Conservation (phyloP, 208 protist genomes). For the Trypanosoma brucei region DNA sequence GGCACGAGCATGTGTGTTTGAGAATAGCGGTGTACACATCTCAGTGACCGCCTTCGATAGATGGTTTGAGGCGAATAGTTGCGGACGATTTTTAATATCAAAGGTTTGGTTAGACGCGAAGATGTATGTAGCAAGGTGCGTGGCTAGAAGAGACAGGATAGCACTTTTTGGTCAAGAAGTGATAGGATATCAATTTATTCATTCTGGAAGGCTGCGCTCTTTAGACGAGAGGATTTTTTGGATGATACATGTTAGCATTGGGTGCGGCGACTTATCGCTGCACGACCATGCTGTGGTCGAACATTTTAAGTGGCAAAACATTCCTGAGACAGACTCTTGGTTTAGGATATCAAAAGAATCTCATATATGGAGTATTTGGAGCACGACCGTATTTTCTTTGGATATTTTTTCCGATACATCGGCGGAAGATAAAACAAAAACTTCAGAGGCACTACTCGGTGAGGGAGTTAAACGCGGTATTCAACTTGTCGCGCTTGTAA, state of each 20-base stretch:
- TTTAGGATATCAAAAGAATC: too few relatives aligned
- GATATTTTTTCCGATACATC: neutral
- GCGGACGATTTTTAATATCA: constrained; percentile 11
- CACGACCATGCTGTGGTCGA: neutral
- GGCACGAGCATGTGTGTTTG: constrained; percentile 16
- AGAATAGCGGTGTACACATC: constrained; percentile 16
- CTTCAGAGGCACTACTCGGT: neutral
- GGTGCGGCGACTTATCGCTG: neutral
- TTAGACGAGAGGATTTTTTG: neutral
- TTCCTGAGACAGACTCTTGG: too few relatives aligned
- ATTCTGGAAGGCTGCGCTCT: neutral
- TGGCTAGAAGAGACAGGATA: constrained; percentile 1
- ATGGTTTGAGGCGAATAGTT: constrained; percentile 14
- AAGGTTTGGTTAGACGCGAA: constrained; percentile 21
- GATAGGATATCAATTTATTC: neutral
- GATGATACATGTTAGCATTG: neutral
- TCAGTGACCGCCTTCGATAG: constrained; percentile 17
- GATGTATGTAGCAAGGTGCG: constrained; percentile 16
- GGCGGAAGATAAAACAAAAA: neutral
- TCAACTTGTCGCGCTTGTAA: neutral
- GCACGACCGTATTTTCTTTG: neutral
- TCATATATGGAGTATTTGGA: too few relatives aligned
- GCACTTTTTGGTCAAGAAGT: neutral
- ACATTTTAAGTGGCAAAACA: too few relatives aligned
- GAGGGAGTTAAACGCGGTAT: neutral